Evolutionary conservation across 208 protist genomes (phyloP), one percentile per base, ranked within the genome.

Genomic region (Leishmania braziliensis): DNA sequence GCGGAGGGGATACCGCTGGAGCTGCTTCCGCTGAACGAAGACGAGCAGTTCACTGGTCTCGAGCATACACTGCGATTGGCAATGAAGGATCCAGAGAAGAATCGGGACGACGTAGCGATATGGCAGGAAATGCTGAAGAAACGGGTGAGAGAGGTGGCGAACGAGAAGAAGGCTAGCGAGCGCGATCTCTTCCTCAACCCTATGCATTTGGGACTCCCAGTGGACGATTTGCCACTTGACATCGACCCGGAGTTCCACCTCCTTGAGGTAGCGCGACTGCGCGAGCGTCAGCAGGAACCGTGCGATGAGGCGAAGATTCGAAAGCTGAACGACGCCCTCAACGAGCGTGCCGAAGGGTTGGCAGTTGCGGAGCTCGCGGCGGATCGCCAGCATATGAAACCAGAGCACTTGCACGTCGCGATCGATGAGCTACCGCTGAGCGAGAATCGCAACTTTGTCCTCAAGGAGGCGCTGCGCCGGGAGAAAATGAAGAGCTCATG

Each of bases 21-120:
- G 14, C 69, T 92, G 58, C 88, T 95, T 43, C 87, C 91, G 16
- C 89, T 96, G 48, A 90, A 96, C 81, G 87, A 91, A 51, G 90
- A 96, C 53, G 84, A 80, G 20, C 29, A 63, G 39, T 91, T 95
- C 66, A 91, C 80, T 66, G 43, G 68, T n/a, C 74, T 90, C 82
- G 90, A 95, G 78, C 83, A 91, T 50, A 77, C 58, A 51, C 73
- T 88, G 78, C 88, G 86, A 93, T 72, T 88, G 46, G 82, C 70
- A 14, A 89, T 94, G 71, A 83, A 77, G 66, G 84, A 81, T 6
- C 43, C 36, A 39, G 36, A 39, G 18, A 77, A 20, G 18, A 92
- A 79, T 50, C 74, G 20, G 23, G 26, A 71, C 20, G 66, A 82
- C 23, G 79, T 91, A 74, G 73, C 80, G 29, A 74, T 79, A 48